Percentiles rank a stretch among this genome's conserved stretches.
phyloP scores from a whole-genome alignment of 495 filamentous ascomycete species.

The Darksidea phi region DNA sequence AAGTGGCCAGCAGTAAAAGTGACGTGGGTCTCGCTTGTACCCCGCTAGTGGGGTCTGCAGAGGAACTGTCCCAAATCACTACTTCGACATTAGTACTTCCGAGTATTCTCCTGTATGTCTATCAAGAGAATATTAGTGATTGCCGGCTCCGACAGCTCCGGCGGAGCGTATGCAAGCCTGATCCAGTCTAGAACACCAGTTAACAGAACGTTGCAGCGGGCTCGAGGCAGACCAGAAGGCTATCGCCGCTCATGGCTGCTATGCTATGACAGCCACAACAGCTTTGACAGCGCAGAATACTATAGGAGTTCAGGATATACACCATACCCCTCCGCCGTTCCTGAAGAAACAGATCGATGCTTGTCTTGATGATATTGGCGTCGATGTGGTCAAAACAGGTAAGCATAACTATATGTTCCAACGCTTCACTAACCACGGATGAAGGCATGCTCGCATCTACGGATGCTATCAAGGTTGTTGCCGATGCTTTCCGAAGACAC shows the following conservation, averaged over 20 bases:
- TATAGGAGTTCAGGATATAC: slow-evolving; percentile 75
- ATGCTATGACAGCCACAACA: slow-evolving; percentile 95
- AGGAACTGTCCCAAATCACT: not conserved
- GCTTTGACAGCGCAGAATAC: slow-evolving; percentile 96
- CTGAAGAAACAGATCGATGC: slow-evolving; percentile 81
- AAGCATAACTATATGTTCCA: not conserved
- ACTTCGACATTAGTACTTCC: not conserved
- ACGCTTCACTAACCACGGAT: not conserved
- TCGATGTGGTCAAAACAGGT: slow-evolving; percentile 92
- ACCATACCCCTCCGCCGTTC: slow-evolving; percentile 74
- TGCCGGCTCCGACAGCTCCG: slow-evolving; percentile 82
- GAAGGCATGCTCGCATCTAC: slow-evolving; percentile 87
- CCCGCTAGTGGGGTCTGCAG: not conserved
- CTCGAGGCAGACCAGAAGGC: slow-evolving; percentile 97
- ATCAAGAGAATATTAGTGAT: slow-evolving; percentile 66
- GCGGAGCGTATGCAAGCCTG: slow-evolving; percentile 69
- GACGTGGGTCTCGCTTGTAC: slow-evolving; percentile 1
- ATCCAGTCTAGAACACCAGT: slow-evolving; percentile 20
- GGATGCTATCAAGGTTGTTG: slow-evolving; percentile 72
- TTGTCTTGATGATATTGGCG: slow-evolving; percentile 76
- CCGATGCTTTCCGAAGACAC: slow-evolving; percentile 61
- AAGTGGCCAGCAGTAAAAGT: not conserved
- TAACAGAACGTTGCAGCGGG: slow-evolving; percentile 56
- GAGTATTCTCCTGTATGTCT: slow-evolving; percentile 17
- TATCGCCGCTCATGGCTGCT: slow-evolving; percentile 84